Evolutionary conservation across 2,329 filamentous ascomycete genomes (phyloP).

Genomic region (Colletotrichum destructivum): DNA sequence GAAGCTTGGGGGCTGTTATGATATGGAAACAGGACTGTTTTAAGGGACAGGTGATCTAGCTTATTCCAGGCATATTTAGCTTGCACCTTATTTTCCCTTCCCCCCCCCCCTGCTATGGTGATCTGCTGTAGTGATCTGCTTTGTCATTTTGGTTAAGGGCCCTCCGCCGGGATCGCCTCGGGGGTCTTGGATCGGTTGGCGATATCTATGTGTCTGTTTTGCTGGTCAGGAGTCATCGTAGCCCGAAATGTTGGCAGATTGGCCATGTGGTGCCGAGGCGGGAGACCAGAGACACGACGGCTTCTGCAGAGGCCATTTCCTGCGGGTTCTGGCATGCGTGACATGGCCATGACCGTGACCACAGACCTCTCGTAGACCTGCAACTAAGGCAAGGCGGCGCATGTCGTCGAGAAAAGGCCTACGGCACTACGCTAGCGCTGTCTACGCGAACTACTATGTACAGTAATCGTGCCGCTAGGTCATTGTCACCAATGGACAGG

Average conservation of each 20-base stretch:
- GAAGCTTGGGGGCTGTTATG: not conserved
- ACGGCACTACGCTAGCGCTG: not conserved
- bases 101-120: not conserved
- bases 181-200: not conserved
- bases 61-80: too few species aligned
- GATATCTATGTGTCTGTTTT: not conserved
- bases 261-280: constrained; percentile 14
- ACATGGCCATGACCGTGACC: not conserved
- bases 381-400: not conserved
- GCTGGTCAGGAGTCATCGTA: not conserved
- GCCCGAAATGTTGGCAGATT: not conserved
- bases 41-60: not conserved
- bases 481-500: not conserved
- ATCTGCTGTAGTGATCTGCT: not conserved
- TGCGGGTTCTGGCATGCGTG: not conserved
- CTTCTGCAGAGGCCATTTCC: not conserved
- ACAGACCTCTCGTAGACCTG: not conserved
- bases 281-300: not conserved
- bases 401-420: not conserved
- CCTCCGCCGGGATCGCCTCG: not conserved
- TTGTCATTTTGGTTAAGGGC: not conserved
- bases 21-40: not conserved
- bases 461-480: not conserved
- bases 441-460: not conserved
- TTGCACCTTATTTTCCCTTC: not conserved